Percentiles rank a stretch among this genome's conserved stretches.
These are phyloP conservation scores for Pyronema domesticum DNA, from an alignment of 495 filamentous ascomycete genomes.

Conservation along the genomic window DNA sequence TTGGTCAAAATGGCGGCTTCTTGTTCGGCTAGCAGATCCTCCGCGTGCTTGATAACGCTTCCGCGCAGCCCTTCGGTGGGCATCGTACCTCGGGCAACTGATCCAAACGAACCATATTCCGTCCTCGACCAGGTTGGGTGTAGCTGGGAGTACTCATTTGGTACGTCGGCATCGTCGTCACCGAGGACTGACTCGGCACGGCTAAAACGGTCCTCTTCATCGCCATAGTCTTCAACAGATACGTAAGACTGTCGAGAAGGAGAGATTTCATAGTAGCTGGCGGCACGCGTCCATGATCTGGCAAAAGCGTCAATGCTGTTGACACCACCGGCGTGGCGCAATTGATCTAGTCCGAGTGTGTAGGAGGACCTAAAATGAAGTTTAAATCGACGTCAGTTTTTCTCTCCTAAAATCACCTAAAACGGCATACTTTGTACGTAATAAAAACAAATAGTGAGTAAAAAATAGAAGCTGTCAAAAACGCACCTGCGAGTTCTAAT, in stretches of 20 bases:
- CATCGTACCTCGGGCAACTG: slow-evolving; percentile 9
- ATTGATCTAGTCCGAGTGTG: slow-evolving; percentile 45
- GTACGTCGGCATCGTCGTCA: slow-evolving; percentile 27
- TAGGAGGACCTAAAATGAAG: slow-evolving; percentile 44
- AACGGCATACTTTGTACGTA: slow-evolving; percentile 2
- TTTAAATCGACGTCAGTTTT: slow-evolving; percentile 10
- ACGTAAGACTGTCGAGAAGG: slow-evolving; percentile 57
- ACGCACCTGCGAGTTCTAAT: background rate
- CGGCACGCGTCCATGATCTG: slow-evolving; percentile 82
- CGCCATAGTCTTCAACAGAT: slow-evolving; percentile 33
- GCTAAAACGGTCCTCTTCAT: slow-evolving; percentile 20
- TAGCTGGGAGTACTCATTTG: slow-evolving; percentile 25
- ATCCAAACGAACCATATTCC: slow-evolving; percentile 14
- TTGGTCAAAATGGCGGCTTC: slow-evolving; percentile 34
- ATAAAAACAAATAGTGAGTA: background rate
- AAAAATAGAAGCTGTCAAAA: background rate
- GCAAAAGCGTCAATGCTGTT: slow-evolving; percentile 94
- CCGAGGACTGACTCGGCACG: background rate
- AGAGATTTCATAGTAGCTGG: slow-evolving; percentile 69
- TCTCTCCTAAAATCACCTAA: slow-evolving; percentile 4
- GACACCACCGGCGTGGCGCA: slow-evolving; percentile 70
- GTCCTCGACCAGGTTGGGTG: background rate
- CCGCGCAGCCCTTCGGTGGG: slow-evolving; percentile 37
- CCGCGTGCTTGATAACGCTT: slow-evolving; percentile 51
- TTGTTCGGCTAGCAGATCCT: slow-evolving; percentile 33